phyloP scores from a whole-genome alignment of 108 stramenopile genomes.

The Pseudonitzschia pungens region DNA sequence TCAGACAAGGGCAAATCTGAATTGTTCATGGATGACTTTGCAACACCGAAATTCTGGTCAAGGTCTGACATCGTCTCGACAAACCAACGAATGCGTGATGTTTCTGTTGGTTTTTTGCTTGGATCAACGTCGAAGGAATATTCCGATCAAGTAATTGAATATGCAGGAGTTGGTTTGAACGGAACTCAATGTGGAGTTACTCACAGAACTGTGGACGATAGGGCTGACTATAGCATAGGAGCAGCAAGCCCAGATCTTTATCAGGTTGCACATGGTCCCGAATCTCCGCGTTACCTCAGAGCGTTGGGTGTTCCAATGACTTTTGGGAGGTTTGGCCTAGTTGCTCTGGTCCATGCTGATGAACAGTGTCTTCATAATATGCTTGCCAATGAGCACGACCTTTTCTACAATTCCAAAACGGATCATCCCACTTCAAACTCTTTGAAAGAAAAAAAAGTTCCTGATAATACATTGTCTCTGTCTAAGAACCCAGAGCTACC shows the following conservation, averaged over 20 bases:
- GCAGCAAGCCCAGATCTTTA: conserved; percentile 64
- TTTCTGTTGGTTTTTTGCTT: conserved; percentile 12
- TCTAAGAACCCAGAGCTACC: not conserved
- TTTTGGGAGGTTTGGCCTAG: conserved; percentile 67
- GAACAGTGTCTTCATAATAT: conserved; percentile 43
- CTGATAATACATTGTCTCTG: not conserved
- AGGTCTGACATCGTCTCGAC: conserved; percentile 22
- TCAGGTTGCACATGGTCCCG: conserved; percentile 70
- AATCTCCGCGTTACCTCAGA: conserved; percentile 74
- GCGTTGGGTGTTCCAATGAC: conserved; percentile 78
- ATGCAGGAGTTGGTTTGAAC: conserved; percentile 40
- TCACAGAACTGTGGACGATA: conserved; percentile 68
- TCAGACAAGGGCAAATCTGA: not conserved
- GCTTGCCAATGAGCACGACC: conserved; percentile 25
- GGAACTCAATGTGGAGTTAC: conserved; percentile 55
- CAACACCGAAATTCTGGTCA: conserved; percentile 25
- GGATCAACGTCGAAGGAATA: not conserved
- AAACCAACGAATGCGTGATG: conserved; percentile 19
- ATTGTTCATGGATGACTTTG: conserved; percentile 4
- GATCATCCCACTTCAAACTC: not conserved
- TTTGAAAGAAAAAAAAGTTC: conserved; percentile 7
- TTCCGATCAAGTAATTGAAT: conserved; percentile 22
- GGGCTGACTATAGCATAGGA: conserved; percentile 67
- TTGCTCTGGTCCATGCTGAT: conserved; percentile 70
- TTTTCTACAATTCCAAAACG: not conserved